Evolutionary conservation across 345 rosid genomes (phyloP).

Genomic region (Abelmoschus esculentus): DNA sequence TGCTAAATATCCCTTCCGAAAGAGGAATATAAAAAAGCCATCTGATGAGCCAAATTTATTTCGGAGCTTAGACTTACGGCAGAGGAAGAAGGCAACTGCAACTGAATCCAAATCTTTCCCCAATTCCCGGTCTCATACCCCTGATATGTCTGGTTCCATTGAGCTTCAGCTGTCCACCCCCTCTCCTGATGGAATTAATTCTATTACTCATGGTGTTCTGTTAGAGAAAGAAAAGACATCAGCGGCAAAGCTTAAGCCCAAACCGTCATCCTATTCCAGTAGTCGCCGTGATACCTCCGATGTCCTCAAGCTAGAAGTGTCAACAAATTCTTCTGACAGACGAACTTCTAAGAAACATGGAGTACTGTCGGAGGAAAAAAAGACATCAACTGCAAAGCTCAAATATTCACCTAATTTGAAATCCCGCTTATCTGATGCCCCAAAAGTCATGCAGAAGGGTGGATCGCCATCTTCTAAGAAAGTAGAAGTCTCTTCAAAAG

Average conservation of each 20-base stretch:
- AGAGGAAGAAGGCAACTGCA: conserved; percentile 24
- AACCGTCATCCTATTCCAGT: conserved; percentile 15
- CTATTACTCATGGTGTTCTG: conserved; percentile 2
- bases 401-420: conserved; percentile 19
- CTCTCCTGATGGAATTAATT: conserved; percentile 1
- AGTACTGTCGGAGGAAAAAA: conserved; percentile 8
- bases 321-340: conserved; percentile 10
- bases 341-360: not conserved
- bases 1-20: conserved; percentile 28
- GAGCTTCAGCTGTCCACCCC: conserved; percentile 17
- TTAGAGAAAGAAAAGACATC: conserved; percentile 22
- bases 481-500: conserved; percentile 17
- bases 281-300: conserved; percentile 15
- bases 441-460: conserved; percentile 19
- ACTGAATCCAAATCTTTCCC: conserved; percentile 19
- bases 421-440: conserved; percentile 11
- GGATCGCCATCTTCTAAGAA: conserved; percentile 21
- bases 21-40: conserved; percentile 32
- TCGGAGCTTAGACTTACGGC: conserved; percentile 22
- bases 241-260: conserved; percentile 17
- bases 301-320: conserved; percentile 20
- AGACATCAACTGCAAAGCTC: conserved; percentile 14
- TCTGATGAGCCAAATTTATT: conserved; percentile 25
- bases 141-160: conserved; percentile 18
- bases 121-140: conserved; percentile 9